These are phyloP conservation scores for Nicotiana knightiana DNA, from an alignment of 257 asterid species.

Conservation along the genomic window DNA sequence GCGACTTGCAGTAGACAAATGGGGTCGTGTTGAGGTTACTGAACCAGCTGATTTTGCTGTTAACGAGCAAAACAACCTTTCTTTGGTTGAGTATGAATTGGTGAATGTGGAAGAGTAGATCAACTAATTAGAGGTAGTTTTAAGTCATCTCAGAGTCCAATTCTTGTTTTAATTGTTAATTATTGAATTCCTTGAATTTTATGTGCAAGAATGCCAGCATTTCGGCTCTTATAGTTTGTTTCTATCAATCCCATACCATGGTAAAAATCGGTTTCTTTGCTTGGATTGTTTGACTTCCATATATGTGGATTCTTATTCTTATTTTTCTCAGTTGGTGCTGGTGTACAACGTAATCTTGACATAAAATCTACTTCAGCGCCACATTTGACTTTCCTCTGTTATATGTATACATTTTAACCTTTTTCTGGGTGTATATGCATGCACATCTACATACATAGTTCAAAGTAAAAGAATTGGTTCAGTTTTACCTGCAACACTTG, in stretches of 20 bases:
- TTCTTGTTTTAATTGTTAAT: constrained; percentile 8
- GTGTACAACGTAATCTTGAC: too few relatives aligned
- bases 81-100: constrained; percentile 7
- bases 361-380: too few relatives aligned
- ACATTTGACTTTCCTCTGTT: too few relatives aligned
- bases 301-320: too few relatives aligned
- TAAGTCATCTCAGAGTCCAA: not conserved
- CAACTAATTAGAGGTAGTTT: not conserved
- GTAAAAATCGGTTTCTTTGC: too few relatives aligned
- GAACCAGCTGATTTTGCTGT: constrained; percentile 1
- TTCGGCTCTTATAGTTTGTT: not conserved
- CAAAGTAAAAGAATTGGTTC: too few relatives aligned
- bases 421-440: too few relatives aligned
- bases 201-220: not conserved
- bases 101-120: constrained; percentile 9
- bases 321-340: too few relatives aligned
- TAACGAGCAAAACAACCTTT: not conserved
- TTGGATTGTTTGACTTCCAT: too few relatives aligned
- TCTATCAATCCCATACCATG: not conserved
- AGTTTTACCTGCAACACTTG: too few relatives aligned
- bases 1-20: constrained; percentile 10
- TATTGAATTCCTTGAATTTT: constrained; percentile 9
- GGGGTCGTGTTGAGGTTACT: not conserved
- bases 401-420: too few relatives aligned
- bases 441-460: too few relatives aligned